Conservation (phyloP, 164 flowering plant species). For the Nymphaea colorata region DNA sequence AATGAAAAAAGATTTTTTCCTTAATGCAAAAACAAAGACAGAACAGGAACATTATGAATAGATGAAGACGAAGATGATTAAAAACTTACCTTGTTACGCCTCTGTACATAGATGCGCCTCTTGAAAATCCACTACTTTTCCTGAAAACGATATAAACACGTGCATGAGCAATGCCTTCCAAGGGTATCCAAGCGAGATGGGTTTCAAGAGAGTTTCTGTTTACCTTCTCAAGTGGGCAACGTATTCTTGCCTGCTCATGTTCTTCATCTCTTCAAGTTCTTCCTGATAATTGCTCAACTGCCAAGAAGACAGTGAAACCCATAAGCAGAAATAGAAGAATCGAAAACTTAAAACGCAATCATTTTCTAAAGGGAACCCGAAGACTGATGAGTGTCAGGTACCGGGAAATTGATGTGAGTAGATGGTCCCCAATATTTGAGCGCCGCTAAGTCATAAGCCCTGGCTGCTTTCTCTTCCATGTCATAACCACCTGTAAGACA, state of each 20-base stretch:
- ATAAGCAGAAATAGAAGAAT: constrained; percentile 1
- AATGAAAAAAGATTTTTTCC: neutral
- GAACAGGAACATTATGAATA: neutral
- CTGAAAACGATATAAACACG: constrained; percentile 18
- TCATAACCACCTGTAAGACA: constrained; percentile 69
- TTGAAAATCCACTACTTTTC: constrained; percentile 87
- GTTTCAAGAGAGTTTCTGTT: neutral
- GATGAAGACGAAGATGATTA: neutral
- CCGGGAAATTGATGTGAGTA: constrained; percentile 73
- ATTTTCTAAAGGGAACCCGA: neutral
- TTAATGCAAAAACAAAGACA: no score
- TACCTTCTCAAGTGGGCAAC: constrained; percentile 86
- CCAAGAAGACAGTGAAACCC: neutral
- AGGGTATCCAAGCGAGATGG: neutral
- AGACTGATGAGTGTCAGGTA: constrained; percentile 11
- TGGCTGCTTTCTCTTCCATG: constrained; percentile 90
- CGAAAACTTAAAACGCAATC: neutral
- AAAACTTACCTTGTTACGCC: constrained; percentile 79
- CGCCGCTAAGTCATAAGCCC: constrained; percentile 88
- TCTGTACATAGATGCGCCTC: constrained; percentile 90
- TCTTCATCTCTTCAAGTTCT: constrained; percentile 81
- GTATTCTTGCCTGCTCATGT: constrained; percentile 82
- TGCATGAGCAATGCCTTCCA: neutral
- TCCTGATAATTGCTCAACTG: constrained; percentile 61
- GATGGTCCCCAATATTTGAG: constrained; percentile 91